These are phyloP conservation scores for Hypoxylon fuscum DNA, from an alignment of 495 filamentous ascomycete species.

Conservation along the genomic window DNA sequence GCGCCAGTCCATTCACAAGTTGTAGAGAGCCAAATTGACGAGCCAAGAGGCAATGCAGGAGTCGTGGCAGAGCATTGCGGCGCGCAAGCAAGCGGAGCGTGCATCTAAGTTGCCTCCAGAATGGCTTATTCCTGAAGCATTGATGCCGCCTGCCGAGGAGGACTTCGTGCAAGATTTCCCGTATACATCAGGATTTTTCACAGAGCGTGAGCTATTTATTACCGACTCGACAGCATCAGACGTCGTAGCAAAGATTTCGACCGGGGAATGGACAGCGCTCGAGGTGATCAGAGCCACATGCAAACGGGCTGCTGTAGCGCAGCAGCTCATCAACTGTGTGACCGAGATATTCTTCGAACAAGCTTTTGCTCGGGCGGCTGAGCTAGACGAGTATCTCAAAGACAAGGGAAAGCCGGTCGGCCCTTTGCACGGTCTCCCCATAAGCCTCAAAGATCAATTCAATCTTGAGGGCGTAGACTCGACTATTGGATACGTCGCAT, in stretches of 20 bases:
- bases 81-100: slow-evolving; percentile 57
- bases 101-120: slow-evolving; percentile 56
- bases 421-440: slow-evolving; percentile 70
- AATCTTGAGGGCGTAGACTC: slow-evolving; percentile 62
- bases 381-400: slow-evolving; percentile 59
- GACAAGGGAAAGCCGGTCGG: slow-evolving; percentile 60
- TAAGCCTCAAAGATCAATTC: slow-evolving; percentile 70
- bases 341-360: slow-evolving; percentile 69
- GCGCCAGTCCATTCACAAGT: background rate
- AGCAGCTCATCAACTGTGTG: slow-evolving; percentile 67
- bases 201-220: slow-evolving; percentile 62
- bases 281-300: slow-evolving; percentile 37
- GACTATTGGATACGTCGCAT: slow-evolving; percentile 61
- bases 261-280: slow-evolving; percentile 49
- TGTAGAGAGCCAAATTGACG: background rate
- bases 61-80: slow-evolving; percentile 45
- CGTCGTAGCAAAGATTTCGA: slow-evolving; percentile 57
- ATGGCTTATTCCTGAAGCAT: slow-evolving; percentile 49
- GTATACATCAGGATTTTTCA: slow-evolving; percentile 61
- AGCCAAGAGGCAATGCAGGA: slow-evolving; percentile 5
- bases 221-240: slow-evolving; percentile 58
- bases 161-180: slow-evolving; percentile 52
- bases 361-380: slow-evolving; percentile 61
- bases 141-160: background rate
- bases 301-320: slow-evolving; percentile 63